Conservation (phyloP, 1,139 yeast genomes). For the Citeromyces siamensis region DNA sequence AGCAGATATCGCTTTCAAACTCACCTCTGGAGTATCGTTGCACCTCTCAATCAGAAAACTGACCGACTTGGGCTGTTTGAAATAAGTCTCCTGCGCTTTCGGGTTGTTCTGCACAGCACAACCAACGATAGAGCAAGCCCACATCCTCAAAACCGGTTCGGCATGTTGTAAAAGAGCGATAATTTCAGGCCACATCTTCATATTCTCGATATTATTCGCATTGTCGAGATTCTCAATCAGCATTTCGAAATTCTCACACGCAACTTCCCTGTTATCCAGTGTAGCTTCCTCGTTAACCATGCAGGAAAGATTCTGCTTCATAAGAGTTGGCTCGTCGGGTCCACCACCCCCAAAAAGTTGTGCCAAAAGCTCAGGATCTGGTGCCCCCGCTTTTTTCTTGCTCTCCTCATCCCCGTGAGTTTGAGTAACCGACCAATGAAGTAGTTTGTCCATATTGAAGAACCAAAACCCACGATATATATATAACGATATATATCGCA, state of each 20-base stretch:
- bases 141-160: slow-evolving; percentile 32
- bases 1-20: slow-evolving; percentile 64
- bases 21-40: slow-evolving; percentile 21
- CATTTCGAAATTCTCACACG: slow-evolving; percentile 91
- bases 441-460: slow-evolving; percentile 76
- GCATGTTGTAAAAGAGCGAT: slow-evolving; percentile 34
- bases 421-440: slow-evolving; percentile 87
- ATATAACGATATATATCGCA: not conserved
- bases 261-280: slow-evolving; percentile 53
- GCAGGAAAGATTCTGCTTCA: slow-evolving; percentile 63
- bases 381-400: slow-evolving; percentile 44
- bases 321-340: slow-evolving; percentile 76
- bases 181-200: slow-evolving; percentile 70
- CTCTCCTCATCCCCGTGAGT: slow-evolving; percentile 60
- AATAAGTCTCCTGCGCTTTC: slow-evolving; percentile 54
- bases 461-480: not conserved
- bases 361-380: slow-evolving; percentile 67
- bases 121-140: slow-evolving; percentile 69
- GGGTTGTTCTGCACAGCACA: slow-evolving; percentile 90
- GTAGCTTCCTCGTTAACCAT: slow-evolving; percentile 51
- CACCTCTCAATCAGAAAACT: slow-evolving; percentile 30
- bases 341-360: slow-evolving; percentile 64
- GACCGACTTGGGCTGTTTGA: slow-evolving; percentile 37
- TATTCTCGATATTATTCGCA: slow-evolving; percentile 81
- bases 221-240: slow-evolving; percentile 87